Evolutionary conservation across 2,329 filamentous ascomycete genomes (phyloP).

Genomic region (Trichoderma aggressivum): DNA sequence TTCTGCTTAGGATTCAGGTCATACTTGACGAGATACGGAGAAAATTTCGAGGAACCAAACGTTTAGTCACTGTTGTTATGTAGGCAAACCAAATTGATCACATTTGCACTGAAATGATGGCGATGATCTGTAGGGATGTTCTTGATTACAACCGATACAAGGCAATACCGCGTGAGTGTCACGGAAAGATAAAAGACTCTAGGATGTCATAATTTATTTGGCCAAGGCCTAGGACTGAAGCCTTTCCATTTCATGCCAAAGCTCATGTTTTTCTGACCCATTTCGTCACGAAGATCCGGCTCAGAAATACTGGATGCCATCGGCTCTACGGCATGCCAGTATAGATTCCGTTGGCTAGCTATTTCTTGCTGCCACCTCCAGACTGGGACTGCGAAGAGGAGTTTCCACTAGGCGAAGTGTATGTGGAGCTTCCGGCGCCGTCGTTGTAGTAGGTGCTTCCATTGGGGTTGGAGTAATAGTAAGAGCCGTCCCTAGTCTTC

Average conservation of each 20-base stretch:
- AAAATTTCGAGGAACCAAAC: not conserved
- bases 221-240: not conserved
- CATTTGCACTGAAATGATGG: not conserved
- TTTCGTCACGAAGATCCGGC: not conserved
- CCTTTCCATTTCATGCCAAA: not conserved
- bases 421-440: conserved; percentile 55
- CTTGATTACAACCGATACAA: not conserved
- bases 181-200: not conserved
- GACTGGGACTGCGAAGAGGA: not conserved
- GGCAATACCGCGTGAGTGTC: not conserved
- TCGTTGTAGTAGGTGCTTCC: conserved; percentile 67
- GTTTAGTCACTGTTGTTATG: not conserved
- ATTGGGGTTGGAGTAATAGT: conserved; percentile 70
- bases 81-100: not conserved
- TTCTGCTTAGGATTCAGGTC: not conserved
- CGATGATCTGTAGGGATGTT: not conserved
- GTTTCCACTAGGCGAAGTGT: conserved; percentile 53
- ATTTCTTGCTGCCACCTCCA: conserved; percentile 14
- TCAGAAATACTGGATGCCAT: too few species aligned
- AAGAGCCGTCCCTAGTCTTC: conserved; percentile 55
- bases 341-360: not conserved
- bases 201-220: not conserved
- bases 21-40: not conserved
- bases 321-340: not conserved
- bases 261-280: not conserved